Base-by-base conservation (phyloP, 2,329 filamentous ascomycete species). In the Botrytis elliptica region DNA sequence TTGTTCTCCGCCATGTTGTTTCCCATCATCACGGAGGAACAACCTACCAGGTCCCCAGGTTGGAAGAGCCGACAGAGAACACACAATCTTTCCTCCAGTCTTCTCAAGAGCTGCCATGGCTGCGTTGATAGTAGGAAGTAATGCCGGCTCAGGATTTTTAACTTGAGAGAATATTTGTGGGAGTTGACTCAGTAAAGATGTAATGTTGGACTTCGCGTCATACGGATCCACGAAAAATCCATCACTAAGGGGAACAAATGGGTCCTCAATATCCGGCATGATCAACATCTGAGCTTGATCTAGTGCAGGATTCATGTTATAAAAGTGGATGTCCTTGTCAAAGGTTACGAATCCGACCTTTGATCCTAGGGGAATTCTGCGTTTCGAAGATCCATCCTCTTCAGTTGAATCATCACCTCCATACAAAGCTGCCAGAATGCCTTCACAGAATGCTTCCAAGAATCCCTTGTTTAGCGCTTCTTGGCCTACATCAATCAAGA, bases 241-340 rank as follows among this genome's bases (percentile, higher is more conserved):
- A 74, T 97, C 93, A 76, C 93, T 94, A 29, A 99, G 86, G 4
- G 96, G 95, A 25, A 98, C 90, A 81, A 99, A 99, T 0, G 96
- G 96, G 77, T 99, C 96, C 79, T 98, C 95, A 67, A 99, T 88
- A 81, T 99, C 96, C 5, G 96, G 93, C 93, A 99, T 97, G 69
- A 99, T 95, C 86, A 99, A 90, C 94, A 99, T 98, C 81, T 99
- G 96, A 16, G 96, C 94, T 83, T 94, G 91, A 72, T 96, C 92
- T 60, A 98, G 85, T 59, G 88, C 88, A 55, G 94, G 84, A 80
- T 91, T 94, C 79, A 97, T 90, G 80, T 98, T 98, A 86, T 98
- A 99, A 82, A 98, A 99, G 81, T 99, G 96, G 74, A 99, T 92
- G 79, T 98, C 94, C 83, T 94, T 95, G 85, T 99, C 96, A 82